Evolutionary conservation across 139 green algal genomes (phyloP).

Genomic region (Axilococcus clingmanii): DNA sequence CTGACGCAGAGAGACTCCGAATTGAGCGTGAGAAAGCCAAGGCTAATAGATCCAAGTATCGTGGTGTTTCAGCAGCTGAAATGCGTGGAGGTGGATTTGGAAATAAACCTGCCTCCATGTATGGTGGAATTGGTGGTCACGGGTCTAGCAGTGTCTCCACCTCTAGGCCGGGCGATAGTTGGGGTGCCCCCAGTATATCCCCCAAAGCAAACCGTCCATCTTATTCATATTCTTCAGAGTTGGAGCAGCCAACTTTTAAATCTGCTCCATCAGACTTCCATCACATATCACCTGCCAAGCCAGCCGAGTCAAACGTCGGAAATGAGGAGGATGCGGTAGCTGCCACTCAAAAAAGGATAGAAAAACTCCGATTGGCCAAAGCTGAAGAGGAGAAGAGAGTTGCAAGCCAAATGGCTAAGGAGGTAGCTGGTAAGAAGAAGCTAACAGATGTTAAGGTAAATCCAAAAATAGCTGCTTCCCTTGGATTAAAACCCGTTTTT

Average conservation of each 20-base stretch:
- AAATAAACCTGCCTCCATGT: not conserved
- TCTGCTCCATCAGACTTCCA: too few species aligned
- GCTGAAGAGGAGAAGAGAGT: not conserved
- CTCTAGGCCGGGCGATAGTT: not conserved
- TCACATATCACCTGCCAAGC: not conserved
- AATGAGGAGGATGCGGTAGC: slow-evolving; percentile 42
- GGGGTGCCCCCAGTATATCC: not conserved
- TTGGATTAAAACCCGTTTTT: slow-evolving; percentile 32
- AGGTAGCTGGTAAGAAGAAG: slow-evolving; percentile 43
- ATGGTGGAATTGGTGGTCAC: not conserved
- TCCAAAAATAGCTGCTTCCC: slow-evolving; percentile 55
- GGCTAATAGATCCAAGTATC: slow-evolving; percentile 62
- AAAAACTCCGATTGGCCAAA: slow-evolving; percentile 38
- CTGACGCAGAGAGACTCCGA: slow-evolving; percentile 39
- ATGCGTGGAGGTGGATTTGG: slow-evolving; percentile 18
- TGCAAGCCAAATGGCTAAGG: not conserved
- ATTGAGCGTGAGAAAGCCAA: slow-evolving; percentile 64
- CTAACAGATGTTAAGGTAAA: slow-evolving; percentile 67
- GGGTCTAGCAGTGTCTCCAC: too few species aligned
- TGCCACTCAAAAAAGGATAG: slow-evolving; percentile 60
- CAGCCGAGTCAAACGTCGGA: not conserved
- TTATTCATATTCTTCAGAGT: not conserved
- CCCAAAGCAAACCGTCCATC: not conserved
- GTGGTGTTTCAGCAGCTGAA: slow-evolving; percentile 47
- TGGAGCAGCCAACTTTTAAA: not conserved